These are phyloP conservation scores for Cladosporium sp. DNA, from an alignment of 2,329 filamentous ascomycete species.

Conservation along the genomic window DNA sequence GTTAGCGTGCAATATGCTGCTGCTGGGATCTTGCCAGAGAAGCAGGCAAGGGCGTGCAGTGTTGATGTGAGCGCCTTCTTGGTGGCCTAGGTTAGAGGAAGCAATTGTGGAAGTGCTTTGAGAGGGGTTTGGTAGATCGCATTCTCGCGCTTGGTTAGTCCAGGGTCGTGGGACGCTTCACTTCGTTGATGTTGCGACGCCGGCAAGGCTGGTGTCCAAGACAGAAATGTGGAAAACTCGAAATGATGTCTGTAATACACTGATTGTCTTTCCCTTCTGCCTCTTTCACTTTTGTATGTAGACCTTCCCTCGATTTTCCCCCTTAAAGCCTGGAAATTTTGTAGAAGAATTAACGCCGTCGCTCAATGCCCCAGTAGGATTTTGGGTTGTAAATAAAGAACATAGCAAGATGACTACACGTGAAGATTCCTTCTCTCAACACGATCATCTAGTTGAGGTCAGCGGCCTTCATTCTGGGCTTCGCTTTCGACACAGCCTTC, in stretches of 20 bases:
- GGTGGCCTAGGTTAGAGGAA: not conserved
- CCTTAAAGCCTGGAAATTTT: not conserved
- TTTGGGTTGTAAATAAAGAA: conserved; percentile 5
- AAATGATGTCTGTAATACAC: not conserved
- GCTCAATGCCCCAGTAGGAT: conserved; percentile 15
- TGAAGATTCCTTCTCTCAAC: not conserved
- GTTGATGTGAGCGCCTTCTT: not conserved
- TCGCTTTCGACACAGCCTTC: conserved; percentile 18
- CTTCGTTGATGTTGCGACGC: not conserved
- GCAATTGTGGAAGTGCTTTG: not conserved
- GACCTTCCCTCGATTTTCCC: not conserved
- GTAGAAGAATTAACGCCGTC: conserved; percentile 15
- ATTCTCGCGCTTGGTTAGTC: not conserved
- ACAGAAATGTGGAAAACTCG: not conserved
- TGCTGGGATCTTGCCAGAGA: no score
- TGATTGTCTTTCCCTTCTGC: not conserved
- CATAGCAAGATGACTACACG: conserved; percentile 11
- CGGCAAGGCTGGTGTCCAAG: not conserved
- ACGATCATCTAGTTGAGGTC: conserved; percentile 23
- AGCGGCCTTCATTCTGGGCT: conserved; percentile 25
- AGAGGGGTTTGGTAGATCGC: no score
- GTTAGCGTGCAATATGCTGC: no score
- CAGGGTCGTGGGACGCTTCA: not conserved
- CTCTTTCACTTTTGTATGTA: not conserved
- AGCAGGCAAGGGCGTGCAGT: not conserved